phyloP scores from a whole-genome alignment of 2,329 filamentous ascomycete genomes.

The Penicillium sp. region DNA sequence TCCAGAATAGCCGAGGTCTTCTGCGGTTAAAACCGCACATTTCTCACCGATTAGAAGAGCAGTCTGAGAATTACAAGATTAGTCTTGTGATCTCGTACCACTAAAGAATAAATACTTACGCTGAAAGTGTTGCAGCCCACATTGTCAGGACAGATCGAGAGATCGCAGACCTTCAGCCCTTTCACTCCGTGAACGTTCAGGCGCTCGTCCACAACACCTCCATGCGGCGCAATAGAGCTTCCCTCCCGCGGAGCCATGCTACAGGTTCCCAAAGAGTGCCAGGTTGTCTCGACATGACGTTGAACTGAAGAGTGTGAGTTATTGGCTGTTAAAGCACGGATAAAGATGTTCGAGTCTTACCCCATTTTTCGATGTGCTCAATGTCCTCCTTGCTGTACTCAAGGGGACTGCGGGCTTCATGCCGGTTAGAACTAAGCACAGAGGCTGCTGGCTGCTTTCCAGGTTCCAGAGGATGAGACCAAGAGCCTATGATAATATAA shows the following conservation, averaged over 20 bases:
- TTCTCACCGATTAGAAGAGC: conserved; percentile 73
- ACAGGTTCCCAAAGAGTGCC: conserved; percentile 65
- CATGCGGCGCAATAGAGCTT: conserved; percentile 72
- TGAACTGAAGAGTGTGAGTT: conserved; percentile 43
- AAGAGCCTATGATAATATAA: conserved; percentile 41
- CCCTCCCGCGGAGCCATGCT: conserved; percentile 72
- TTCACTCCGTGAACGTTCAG: conserved; percentile 73
- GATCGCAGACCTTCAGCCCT: conserved; percentile 70
- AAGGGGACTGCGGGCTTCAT: conserved; percentile 57
- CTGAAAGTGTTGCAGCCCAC: conserved; percentile 63
- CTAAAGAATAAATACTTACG: conserved; percentile 19
- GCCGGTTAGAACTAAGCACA: conserved; percentile 60
- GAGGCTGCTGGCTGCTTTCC: conserved; percentile 48
- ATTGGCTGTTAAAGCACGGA: neutral
- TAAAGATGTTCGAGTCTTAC: conserved; percentile 15
- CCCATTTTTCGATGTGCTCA: conserved; percentile 61
- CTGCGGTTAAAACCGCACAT: conserved; percentile 62
- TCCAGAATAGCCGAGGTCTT: conserved; percentile 70
- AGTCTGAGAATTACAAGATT: conserved; percentile 44
- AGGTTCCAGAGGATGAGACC: conserved; percentile 57
- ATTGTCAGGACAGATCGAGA: conserved; percentile 73
- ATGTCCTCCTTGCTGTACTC: conserved; percentile 55
- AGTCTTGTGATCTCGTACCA: neutral
- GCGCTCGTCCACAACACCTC: conserved; percentile 67
- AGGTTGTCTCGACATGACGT: conserved; percentile 70